Evolutionary conservation across 2,329 filamentous ascomycete species (phyloP), one percentile per base, ranked within the genome.

Genomic region (Colletotrichum liriopes): DNA sequence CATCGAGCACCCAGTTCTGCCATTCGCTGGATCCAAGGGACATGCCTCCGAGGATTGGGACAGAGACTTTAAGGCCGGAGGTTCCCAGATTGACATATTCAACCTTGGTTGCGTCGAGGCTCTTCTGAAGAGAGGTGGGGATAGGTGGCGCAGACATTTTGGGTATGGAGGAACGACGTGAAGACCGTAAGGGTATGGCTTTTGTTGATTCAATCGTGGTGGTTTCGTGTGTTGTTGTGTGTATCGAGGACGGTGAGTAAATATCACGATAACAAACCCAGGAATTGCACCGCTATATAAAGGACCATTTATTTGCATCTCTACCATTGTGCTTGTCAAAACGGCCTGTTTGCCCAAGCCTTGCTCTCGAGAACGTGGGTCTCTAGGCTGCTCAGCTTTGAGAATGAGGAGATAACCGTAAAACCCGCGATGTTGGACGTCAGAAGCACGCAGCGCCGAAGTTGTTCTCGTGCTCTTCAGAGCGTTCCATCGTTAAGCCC

Each of bases 81-180:
- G 26, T 26, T 20, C 73, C 73, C 5, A 74, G 83, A 62, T 85
- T 82, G 76, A 84, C 82, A 75, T 87, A 88, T 64, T 67, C 84
- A 70, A 80, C 81, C 75, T 86, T 86, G 74, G 83, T 75, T 51
- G 73, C 73, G 60, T 81, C 78, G 23, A 82, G 47, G 29, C 69
- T 69, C 52, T 64, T 64, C 16, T 72, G 59, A 39, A 72, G 59
- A 59, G 65, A 63, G 5, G 58, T 35, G n/a, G 68, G 68, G 18
- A 68, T 8, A 16, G 64, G 18, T 1, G 59, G 59, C 7, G 54
- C 45, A 49, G 65, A 47, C 69, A 72, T 72, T 45, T 29, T 54
- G 14, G 12, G 2, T 39, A 1, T 9, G 2, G 9, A 6, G 4
- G 14, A 35, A n/a, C 18, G 11, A 9, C 20, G n/a, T 35, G 9